Base-by-base conservation (phyloP, 2,329 filamentous ascomycete species). In the Diaporthe destruens region DNA sequence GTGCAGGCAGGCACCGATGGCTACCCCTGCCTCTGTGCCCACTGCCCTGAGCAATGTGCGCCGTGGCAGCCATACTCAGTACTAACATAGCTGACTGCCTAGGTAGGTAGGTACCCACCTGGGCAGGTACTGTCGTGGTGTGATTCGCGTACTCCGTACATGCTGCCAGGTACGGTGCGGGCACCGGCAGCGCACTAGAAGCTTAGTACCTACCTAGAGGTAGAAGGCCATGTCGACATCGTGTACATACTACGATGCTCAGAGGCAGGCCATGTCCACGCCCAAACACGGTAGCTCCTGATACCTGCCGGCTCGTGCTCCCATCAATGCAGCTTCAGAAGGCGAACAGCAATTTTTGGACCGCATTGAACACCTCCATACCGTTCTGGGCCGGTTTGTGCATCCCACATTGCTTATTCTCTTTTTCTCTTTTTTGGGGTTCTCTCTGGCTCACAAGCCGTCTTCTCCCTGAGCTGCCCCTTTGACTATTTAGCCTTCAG, bases 281-380 rank as follows among this genome's bases (percentile, higher is more conserved):
- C 14, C 32, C 39, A 23, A 32, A 44, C 20, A 49, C 20, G 42
- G 42, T 49, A 53, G 42, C 29, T 25, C n/a, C 32, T 39, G 32
- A 20, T 51, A 65, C 61, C 47, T 66, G 61, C n/a, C 61, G 34
- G 11, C 47, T 53, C 61, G 61, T 53, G 20, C 61, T 49, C 59
- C 42, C 44, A 6, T 51, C 44, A 51, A 65, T 65, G 44, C 42
- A 34, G 29, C 20, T 23, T 36, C 61, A 51, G 18, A 36, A 6
- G 29, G 14, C 8, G 12, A 36, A 23, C 16, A 39, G 32, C 47
- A 39, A 39, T 39, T 66, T 47, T 66, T 53, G 32, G 18, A 66
- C 32, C 36, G 32, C 44, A 66, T 53, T 39, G 32, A 29, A 12
- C 47, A 39, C 47, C 4, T 61, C 8, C 34, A 8, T 23, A 36